These are phyloP conservation scores for Wallacemonas collosoma DNA, from an alignment of 208 protist species.

Conservation along the genomic window DNA sequence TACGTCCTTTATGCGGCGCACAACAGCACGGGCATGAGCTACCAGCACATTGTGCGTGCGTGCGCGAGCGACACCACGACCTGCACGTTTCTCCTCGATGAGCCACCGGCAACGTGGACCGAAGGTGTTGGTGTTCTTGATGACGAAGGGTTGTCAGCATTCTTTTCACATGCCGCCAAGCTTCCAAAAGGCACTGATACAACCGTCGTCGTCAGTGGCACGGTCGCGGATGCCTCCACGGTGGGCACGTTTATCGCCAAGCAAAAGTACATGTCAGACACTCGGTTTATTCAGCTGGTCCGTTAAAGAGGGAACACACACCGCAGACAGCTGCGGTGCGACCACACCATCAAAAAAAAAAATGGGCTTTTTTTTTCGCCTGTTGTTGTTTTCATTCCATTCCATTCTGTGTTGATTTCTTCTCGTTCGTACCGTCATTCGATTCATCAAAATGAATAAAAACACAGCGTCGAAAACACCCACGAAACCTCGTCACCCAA, in stretches of 20 bases:
- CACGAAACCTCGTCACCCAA: no score
- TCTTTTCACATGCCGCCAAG: slow-evolving; percentile 9
- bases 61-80: neutral
- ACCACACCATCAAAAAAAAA: slow-evolving; percentile 16
- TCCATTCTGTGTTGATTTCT: no score
- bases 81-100: slow-evolving; percentile 23
- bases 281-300: slow-evolving; percentile 10
- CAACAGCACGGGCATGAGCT: slow-evolving; percentile 18
- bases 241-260: neutral
- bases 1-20: slow-evolving; percentile 20
- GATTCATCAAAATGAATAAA: no score
- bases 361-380: neutral
- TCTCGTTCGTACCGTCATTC: no score
- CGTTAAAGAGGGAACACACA: neutral
- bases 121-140: slow-evolving; percentile 22
- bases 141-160: slow-evolving; percentile 5
- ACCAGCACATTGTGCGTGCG: slow-evolving; percentile 13
- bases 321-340: neutral
- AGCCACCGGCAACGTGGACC: slow-evolving; percentile 25
- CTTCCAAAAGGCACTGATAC: slow-evolving; percentile 3
- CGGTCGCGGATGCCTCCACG: neutral
- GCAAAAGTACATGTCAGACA: neutral
- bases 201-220: slow-evolving; percentile 14
- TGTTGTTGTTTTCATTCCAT: no score
- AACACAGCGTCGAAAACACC: no score